Evolutionary conservation across 257 asterid species (phyloP).

Genomic region (Ligustrum vulgare): DNA sequence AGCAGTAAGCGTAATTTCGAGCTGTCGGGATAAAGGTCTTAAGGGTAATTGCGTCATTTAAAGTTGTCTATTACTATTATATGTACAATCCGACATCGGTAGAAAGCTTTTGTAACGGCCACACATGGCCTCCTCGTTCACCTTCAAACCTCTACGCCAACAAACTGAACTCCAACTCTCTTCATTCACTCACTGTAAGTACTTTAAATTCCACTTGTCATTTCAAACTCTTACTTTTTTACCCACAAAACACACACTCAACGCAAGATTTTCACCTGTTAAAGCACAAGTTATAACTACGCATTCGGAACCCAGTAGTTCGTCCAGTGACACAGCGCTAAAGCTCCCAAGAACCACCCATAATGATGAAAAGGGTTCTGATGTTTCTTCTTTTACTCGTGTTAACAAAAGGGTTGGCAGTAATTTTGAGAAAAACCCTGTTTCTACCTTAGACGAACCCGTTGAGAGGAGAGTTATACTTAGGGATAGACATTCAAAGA

Average conservation of each 20-base stretch:
- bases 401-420: conserved; percentile 21
- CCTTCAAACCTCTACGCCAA: conserved; percentile 48
- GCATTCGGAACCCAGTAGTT: conserved; percentile 28
- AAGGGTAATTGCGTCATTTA: neutral
- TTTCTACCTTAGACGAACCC: conserved; percentile 26
- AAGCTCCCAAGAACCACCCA: conserved; percentile 29
- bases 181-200: conserved; percentile 45
- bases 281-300: conserved; percentile 34
- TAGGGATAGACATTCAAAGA: conserved; percentile 48
- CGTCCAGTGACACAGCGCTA: conserved; percentile 22
- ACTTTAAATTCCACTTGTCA: conserved; percentile 36
- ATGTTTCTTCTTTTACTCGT: conserved; percentile 38
- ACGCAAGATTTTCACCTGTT: conserved; percentile 25
- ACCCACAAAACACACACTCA: conserved; percentile 25
- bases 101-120: conserved; percentile 39
- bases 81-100: conserved; percentile 7
- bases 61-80: neutral
- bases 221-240: conserved; percentile 5
- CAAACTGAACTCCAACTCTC: conserved; percentile 53
- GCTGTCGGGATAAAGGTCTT: neutral
- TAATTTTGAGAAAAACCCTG: conserved; percentile 18
- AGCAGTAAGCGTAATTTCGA: neutral
- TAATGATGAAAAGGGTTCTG: conserved; percentile 34
- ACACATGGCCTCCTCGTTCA: conserved; percentile 47
- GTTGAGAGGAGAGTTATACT: conserved; percentile 42